phyloP scores from a whole-genome alignment of 768 basidiomycete species.

The Mycena indigotica region DNA sequence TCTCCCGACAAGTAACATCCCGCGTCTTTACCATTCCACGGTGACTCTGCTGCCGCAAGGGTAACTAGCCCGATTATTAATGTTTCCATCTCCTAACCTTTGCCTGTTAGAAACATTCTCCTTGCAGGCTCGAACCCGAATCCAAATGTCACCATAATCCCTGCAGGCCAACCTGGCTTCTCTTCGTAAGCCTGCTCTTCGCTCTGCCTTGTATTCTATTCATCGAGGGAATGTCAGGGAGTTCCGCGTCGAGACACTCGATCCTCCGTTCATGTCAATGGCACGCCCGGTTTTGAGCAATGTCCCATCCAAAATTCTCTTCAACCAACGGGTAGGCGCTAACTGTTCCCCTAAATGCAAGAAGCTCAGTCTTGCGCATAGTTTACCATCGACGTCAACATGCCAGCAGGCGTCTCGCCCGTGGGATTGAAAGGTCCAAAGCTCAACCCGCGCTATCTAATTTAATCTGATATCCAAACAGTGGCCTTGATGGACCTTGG shows the following conservation, averaged over 20 bases:
- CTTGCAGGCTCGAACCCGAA: constrained; percentile 34
- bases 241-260: constrained; percentile 32
- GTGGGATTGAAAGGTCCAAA: constrained; percentile 13
- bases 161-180: constrained; percentile 19
- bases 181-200: constrained; percentile 12
- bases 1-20: constrained; percentile 29
- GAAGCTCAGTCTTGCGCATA: background rate
- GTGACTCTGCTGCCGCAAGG: constrained; percentile 34
- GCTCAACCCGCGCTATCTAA: background rate
- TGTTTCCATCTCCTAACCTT: constrained; percentile 3
- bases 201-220: background rate
- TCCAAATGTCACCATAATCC: constrained; percentile 26
- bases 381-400: constrained; percentile 32
- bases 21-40: constrained; percentile 38
- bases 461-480: background rate
- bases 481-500: constrained; percentile 36
- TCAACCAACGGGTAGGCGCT: constrained; percentile 25
- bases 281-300: constrained; percentile 27
- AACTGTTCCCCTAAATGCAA: background rate
- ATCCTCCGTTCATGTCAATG: constrained; percentile 34
- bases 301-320: constrained; percentile 30
- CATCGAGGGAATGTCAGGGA: constrained; percentile 26
- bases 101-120: constrained; percentile 31
- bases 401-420: constrained; percentile 24
- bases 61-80: no score